Base-by-base conservation (phyloP, 192 early-diverging fungal species). In the Martensiomyces pterosporus region DNA sequence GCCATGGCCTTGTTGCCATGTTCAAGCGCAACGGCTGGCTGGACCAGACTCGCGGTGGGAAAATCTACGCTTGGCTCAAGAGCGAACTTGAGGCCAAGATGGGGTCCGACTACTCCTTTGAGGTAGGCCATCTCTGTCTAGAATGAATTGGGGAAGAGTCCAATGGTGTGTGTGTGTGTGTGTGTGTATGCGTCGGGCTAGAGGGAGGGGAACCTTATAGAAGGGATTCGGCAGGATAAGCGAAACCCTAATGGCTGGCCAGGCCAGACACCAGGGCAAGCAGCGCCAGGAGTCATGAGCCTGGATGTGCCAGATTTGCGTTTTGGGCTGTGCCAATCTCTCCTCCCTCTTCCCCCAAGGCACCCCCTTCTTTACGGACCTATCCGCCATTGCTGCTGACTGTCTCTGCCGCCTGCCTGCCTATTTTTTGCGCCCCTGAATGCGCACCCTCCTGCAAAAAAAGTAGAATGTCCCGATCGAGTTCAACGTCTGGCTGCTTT, bases 401-500 rank as follows among this genome's bases (percentile, higher is more conserved):
- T n/a, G n/a, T n/a, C n/a, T n/a, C n/a, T n/a, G n/a, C 39, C 24
- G 22, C 39, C 39, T 37, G 14, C n/a, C 46, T 18, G 35, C 21
- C 16, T 54, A 26, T 16, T 43, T 27, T 38, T 36, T 32, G 23
- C 13, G 32, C 7, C 7, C 19, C 47, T 83, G 80, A 48, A 5
- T 60, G 29, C n/a, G n/a, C n/a, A n/a, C n/a, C n/a, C n/a, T n/a
- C n/a, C n/a, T n/a, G n/a, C n/a, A n/a, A n/a, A n/a, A n/a, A n/a
- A n/a, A n/a, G n/a, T 63, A 63, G 58, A 51, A 63, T n/a, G 82
- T 82, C 39, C 94, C 95, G 10, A 77, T 93, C 53, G 95, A 98
- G 72, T 98, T 89, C 80, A 97, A 94, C 50, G 85, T 88, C 14
- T 98, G 95, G 95, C 72, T 97, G 38, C 78, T 98, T 7, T 98